Base-by-base conservation (phyloP, 192 early-diverging fungal species). In the Backusella sp. region DNA sequence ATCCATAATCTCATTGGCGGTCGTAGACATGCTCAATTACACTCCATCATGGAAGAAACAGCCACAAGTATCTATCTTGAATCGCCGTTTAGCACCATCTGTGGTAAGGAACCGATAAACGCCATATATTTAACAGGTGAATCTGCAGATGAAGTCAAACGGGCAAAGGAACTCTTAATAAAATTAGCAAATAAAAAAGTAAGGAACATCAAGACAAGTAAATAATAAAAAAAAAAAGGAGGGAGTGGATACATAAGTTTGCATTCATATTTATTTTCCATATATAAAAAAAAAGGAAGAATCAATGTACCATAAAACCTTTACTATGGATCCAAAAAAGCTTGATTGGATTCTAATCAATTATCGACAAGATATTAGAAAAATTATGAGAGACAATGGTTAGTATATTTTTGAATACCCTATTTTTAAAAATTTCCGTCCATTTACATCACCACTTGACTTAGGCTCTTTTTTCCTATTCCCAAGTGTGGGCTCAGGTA, bases 371-470 rank as follows among this genome's bases (percentile, higher is more conserved):
- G 77, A 84, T 28, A 66, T 94, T 32, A 74, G 78, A 9, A 84
- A 89, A 35, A 92, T 94, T 56, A 92, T 92, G 90, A 77, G 75
- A 21, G 92, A 94, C 73, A 94, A 94, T 81, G 92, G 87, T 44
- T 83, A 44, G 66, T 46, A 32, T 17, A 9, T 15, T 69, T 73
- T 53, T 23, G 12, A 26, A 39, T n/a, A 23, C 30, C 12, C 44
- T 28, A 14, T 19, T 32, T 36, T 39, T 39, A 36, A 68, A 36
- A 69, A 39, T 36, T 59, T 59, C 56, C 56, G 56, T 59, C 23
- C 6, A 19, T 49, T 44, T 9, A 56, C 49, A 15, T 32, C 49
- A 52, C 23, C 56, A 4, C 7, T 23, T 35, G 8, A 21, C 15
- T 46, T 68, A 80, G 78, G 78, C 36, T 80, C 89, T 19, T 84